Conservation (phyloP, 2,329 filamentous ascomycete species). For the Trichoderma afroharzianum region DNA sequence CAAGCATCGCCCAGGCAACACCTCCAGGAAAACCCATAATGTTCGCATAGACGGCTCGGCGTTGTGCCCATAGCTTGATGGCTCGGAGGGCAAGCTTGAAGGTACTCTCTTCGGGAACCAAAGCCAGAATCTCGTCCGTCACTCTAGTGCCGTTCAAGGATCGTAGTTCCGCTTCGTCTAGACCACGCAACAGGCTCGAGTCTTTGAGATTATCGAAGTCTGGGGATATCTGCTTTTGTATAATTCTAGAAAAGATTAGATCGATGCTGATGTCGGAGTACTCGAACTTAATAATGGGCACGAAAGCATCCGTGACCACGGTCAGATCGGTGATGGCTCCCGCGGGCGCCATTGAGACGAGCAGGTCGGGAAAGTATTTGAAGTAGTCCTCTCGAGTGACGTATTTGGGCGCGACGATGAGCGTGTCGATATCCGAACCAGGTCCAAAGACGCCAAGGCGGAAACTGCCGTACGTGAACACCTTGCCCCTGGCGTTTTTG, state of each 20-base stretch:
- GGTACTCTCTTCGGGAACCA: constrained; percentile 85
- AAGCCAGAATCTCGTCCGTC: constrained; percentile 82
- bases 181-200: constrained; percentile 76
- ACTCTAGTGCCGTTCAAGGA: constrained; percentile 93
- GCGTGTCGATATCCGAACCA: constrained; percentile 95
- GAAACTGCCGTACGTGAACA: constrained; percentile 96
- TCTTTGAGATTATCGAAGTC: constrained; percentile 72
- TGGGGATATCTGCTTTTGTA: constrained; percentile 64
- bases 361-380: constrained; percentile 74
- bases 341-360: constrained; percentile 70
- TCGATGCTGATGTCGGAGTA: constrained; percentile 91
- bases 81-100: constrained; percentile 87
- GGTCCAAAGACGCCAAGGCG: constrained; percentile 91
- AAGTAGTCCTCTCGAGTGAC: constrained; percentile 91
- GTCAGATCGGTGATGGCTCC: constrained; percentile 83
- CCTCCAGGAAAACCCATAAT: constrained; percentile 95
- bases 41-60: constrained; percentile 89
- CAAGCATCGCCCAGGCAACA: constrained; percentile 97
- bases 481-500: constrained; percentile 81
- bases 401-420: constrained; percentile 87
- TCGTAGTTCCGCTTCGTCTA: constrained; percentile 82
- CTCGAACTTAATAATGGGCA: constrained; percentile 97
- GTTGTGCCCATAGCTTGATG: constrained; percentile 94
- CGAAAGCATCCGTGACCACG: constrained; percentile 83
- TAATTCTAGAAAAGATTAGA: constrained; percentile 79